A percentile compares a stretch with the other conserved stretches of the same genome.
Conservation (phyloP, 192 early-diverging fungal genomes). For the Podila verticillata region DNA sequence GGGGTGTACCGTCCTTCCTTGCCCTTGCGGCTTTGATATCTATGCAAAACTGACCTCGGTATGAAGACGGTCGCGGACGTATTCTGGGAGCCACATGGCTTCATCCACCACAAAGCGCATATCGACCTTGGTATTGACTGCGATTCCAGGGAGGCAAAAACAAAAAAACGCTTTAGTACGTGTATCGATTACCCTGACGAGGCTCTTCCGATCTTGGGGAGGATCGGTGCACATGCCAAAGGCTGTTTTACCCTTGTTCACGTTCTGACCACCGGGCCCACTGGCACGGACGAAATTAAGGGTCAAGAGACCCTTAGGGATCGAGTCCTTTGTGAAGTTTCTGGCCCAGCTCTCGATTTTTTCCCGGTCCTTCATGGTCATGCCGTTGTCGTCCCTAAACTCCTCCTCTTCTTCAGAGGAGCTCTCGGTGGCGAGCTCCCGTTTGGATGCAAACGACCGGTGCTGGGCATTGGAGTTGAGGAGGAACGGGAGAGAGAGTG, state of each 20-base stretch:
- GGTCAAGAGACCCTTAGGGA: constrained; percentile 68
- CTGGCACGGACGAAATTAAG: constrained; percentile 75
- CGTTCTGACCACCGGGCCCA: constrained; percentile 93
- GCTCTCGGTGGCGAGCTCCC: not conserved
- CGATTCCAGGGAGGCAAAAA: too few relatives aligned
- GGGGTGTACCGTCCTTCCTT: not conserved
- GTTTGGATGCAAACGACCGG: not conserved
- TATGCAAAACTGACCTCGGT: constrained; percentile 52
- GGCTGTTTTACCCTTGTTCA: constrained; percentile 83
- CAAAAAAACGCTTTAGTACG: not conserved
- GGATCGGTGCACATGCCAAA: too few relatives aligned
- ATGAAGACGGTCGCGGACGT: constrained; percentile 68
- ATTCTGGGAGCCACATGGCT: constrained; percentile 79
- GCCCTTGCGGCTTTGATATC: not conserved
- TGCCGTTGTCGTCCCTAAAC: constrained; percentile 36
- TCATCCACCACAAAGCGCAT: constrained; percentile 76
- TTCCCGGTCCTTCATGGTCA: constrained; percentile 45
- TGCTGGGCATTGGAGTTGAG: not conserved
- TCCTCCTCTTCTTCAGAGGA: constrained; percentile 11
- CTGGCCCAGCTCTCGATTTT: constrained; percentile 56
- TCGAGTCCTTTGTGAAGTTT: constrained; percentile 61
- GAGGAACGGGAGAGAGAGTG: not conserved
- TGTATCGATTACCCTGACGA: not conserved
- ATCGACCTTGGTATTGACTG: constrained; percentile 87
- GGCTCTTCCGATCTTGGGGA: too few relatives aligned